A percentile compares a stretch with the other conserved stretches of the same genome.
Conservation (phyloP, 1,284 basidiomycete species). For the Somion occarium region DNA sequence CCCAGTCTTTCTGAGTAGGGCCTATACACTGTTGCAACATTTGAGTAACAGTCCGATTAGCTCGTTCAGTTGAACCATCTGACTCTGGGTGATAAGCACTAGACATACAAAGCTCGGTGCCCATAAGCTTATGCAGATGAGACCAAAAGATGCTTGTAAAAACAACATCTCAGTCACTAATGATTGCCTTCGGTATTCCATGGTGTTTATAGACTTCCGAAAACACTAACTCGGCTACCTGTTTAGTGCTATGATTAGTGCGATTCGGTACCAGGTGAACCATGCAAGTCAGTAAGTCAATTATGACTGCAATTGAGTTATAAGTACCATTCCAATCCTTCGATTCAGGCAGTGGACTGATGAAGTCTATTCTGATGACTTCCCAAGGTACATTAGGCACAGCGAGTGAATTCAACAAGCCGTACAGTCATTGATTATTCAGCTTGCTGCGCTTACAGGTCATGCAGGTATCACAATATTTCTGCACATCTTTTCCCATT, state of each 20-base stretch:
- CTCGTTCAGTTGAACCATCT: too few relatives aligned
- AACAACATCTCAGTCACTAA: slow-evolving; percentile 19
- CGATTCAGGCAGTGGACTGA: slow-evolving; percentile 29
- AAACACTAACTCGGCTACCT: slow-evolving; percentile 18
- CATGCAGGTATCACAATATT: slow-evolving; percentile 22
- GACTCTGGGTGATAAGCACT: too few relatives aligned
- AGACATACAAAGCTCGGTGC: too few relatives aligned
- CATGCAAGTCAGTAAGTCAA: too few relatives aligned
- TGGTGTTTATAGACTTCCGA: too few relatives aligned
- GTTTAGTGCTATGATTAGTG: slow-evolving; percentile 9
- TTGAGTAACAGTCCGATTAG: too few relatives aligned
- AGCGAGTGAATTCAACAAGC: slow-evolving; percentile 19
- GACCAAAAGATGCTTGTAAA: slow-evolving; percentile 24
- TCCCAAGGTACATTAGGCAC: slow-evolving; percentile 26
- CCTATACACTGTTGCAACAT: slow-evolving; percentile 31
- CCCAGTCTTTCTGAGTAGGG: slow-evolving; percentile 29
- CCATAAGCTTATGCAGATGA: too few relatives aligned
- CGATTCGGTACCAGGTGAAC: slow-evolving; percentile 13
- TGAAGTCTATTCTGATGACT: slow-evolving; percentile 32
- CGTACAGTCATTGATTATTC: slow-evolving; percentile 19
- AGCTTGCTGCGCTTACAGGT: slow-evolving; percentile 23
- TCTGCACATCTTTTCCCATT: slow-evolving; percentile 19
- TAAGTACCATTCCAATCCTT: slow-evolving; percentile 14
- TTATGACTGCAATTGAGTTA: too few relatives aligned
- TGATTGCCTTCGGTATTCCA: slow-evolving; percentile 17